Evolutionary conservation across 768 basidiomycete genomes (phyloP), one percentile per base, ranked within the genome.

Genomic region (Rhodotorula toruloides): DNA sequence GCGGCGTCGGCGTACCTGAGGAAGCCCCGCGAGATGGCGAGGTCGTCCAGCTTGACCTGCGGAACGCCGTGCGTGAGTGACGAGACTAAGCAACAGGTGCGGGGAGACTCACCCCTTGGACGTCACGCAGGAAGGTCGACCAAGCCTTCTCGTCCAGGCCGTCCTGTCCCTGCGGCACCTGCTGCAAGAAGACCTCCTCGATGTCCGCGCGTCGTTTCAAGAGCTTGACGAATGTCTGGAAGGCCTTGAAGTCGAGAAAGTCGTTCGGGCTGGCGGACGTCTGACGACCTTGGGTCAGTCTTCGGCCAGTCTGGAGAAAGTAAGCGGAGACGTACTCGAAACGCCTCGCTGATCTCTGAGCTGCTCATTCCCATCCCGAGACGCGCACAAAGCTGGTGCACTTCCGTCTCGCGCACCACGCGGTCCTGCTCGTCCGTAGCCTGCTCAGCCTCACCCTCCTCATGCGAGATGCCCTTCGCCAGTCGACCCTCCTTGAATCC

Each of bases 181-280:
- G 16, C 5, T 42, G 6, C 1, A 22, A 29, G 34, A 72, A 74
- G 34, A 96, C 77, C 1, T 79, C 74, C 58, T 88, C 85, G 1
- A 98, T 76, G 54, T 98, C 94, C 0, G 88, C 86, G 22, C 94
- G 84, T n/a, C 82, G 81, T 76, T 91, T 93, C 61, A 96, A 82
- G 39, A 85, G 76, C 74, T 87, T 88, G 68, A 93, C 87, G 67
- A 98, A 91, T 19, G 79, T 80, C 70, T 88, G 86, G 76, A 94
- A 97, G 62, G 86, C 87, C 2, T 80, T 68, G 73, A 91, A 91
- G 75, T 90, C 85, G 39, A 96, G 83, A 32, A 21, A 58, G 34
- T 67, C 65, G 55, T 61, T 60, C n/a, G 70, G 70, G 1, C 54
- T 58, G 6, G 65, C 70, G 16, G 70, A 47, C 39, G 47, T 42